These are phyloP conservation scores for Aspergillus affinis DNA, from an alignment of 495 filamentous ascomycete genomes.

Conservation along the genomic window DNA sequence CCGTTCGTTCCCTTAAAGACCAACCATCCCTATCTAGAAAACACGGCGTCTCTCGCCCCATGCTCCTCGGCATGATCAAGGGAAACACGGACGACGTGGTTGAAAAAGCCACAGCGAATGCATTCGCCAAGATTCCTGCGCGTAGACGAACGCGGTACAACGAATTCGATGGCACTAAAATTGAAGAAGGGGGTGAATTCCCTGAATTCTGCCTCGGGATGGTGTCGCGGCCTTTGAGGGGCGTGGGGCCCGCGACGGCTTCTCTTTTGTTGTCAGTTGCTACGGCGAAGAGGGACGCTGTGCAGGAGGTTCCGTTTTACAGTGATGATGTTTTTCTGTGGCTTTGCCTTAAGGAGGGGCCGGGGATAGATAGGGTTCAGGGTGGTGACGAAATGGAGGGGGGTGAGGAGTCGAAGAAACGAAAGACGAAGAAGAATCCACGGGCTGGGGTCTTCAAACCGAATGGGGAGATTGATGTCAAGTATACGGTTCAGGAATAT, in stretches of 20 bases:
- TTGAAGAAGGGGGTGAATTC: conserved; percentile 27
- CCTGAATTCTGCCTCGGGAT: conserved; percentile 43
- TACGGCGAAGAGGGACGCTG: conserved; percentile 30
- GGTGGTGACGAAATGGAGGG: background rate
- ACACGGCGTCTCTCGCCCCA: conserved; percentile 71
- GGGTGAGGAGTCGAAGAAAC: conserved; percentile 9
- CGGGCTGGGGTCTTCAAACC: conserved; percentile 21
- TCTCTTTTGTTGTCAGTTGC: conserved; percentile 66
- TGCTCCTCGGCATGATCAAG: conserved; percentile 62
- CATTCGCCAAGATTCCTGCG: conserved; percentile 31
- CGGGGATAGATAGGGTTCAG: too few species aligned
- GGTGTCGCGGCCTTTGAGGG: conserved; percentile 54
- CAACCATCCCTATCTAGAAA: conserved; percentile 28
- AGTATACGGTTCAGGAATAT: conserved; percentile 69
- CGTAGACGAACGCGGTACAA: background rate
- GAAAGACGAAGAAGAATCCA: conserved; percentile 39
- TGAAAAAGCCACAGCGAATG: conserved; percentile 44
- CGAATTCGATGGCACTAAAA: conserved; percentile 1
- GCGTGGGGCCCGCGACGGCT: conserved; percentile 72
- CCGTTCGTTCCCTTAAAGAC: background rate
- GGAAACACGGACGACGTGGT: conserved; percentile 52
- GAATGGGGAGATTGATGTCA: conserved; percentile 51
- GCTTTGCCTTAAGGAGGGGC: conserved; percentile 45
- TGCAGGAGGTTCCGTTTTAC: conserved; percentile 64
- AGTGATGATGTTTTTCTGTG: conserved; percentile 74